phyloP scores from a whole-genome alignment of 768 basidiomycete genomes.

The Cystofilobasidium macerans region DNA sequence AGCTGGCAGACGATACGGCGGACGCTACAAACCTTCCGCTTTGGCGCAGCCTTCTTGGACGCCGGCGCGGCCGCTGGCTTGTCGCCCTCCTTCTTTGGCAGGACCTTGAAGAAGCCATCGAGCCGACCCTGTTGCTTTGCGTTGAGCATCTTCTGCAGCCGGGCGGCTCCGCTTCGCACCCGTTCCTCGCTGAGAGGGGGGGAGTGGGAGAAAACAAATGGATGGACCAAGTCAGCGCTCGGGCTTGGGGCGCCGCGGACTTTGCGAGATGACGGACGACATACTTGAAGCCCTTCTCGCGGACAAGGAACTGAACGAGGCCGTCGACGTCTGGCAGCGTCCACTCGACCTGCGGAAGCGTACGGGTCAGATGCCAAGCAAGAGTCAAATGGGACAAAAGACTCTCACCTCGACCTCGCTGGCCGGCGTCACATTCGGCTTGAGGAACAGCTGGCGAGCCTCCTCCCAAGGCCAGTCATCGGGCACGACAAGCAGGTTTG shows the following conservation, averaged over 20 bases:
- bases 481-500: conserved; percentile 56
- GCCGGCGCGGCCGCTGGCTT: background rate
- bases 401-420: conserved; percentile 65
- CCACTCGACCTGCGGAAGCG: conserved; percentile 68
- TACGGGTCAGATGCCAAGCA: background rate
- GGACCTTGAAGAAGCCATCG: conserved; percentile 81
- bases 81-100: conserved; percentile 11
- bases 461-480: conserved; percentile 97
- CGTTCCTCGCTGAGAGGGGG: conserved; percentile 93
- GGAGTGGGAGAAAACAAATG: background rate
- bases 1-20: background rate
- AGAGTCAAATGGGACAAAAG: background rate
- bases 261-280: conserved; percentile 32
- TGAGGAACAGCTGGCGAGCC: conserved; percentile 77
- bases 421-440: conserved; percentile 79
- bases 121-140: conserved; percentile 92
- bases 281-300: conserved; percentile 93
- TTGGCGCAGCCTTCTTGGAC: background rate
- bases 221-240: conserved; percentile 13
- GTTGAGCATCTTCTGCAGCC: conserved; percentile 71
- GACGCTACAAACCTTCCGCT: conserved; percentile 1
- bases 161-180: conserved; percentile 87
- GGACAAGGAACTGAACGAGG: conserved; percentile 82
- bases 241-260: background rate
- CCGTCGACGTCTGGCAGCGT: conserved; percentile 84